Evolutionary conservation across 139 green algal species (phyloP).

Genomic region (Chlorella sp.): DNA sequence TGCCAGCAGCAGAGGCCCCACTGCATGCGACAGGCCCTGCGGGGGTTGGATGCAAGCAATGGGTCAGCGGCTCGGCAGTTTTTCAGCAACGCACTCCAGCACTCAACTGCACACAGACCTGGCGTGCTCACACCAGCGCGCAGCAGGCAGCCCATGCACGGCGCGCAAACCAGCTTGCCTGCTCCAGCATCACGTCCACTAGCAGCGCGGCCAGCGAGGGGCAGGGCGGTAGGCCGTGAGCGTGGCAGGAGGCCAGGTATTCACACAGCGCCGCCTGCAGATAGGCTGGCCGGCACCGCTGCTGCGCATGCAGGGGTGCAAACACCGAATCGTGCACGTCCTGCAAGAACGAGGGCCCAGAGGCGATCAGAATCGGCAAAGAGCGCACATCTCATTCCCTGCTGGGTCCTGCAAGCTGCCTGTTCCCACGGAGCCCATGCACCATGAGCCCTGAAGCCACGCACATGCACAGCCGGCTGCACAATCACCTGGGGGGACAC

Average conservation of each 20-base stretch:
- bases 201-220: constrained; percentile 6
- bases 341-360: neutral
- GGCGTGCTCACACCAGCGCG: too few species aligned
- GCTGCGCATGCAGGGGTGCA: neutral
- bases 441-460: too few species aligned
- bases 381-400: too few species aligned
- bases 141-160: too few species aligned
- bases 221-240: neutral
- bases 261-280: constrained; percentile 31
- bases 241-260: constrained; percentile 24
- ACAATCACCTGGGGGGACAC: neutral
- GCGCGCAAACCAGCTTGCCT: neutral
- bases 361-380: neutral
- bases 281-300: neutral
- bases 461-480: neutral
- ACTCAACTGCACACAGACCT: too few species aligned
- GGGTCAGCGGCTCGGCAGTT: too few species aligned
- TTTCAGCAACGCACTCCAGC: too few species aligned
- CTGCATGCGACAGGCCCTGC: constrained; percentile 14
- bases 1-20: constrained; percentile 26
- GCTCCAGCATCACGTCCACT: constrained; percentile 24
- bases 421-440: too few species aligned
- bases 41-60: too few species aligned
- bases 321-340: constrained; percentile 3
- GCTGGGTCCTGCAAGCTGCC: too few species aligned